Evolutionary conservation across 78 protist species (phyloP).

Genomic region (Dictyostelium intermedium): DNA sequence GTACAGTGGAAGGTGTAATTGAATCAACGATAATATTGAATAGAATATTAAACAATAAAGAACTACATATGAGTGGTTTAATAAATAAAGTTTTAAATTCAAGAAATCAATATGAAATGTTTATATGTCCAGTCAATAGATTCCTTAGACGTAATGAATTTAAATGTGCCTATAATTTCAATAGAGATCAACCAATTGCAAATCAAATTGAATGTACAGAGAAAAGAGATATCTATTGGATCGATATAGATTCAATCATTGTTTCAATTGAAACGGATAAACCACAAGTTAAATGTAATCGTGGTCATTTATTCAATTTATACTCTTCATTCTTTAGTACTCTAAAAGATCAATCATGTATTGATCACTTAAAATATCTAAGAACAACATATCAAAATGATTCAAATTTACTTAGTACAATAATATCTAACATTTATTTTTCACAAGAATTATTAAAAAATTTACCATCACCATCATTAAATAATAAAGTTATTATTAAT

Average conservation of each 20-base stretch:
- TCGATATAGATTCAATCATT: background rate
- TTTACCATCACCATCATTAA: background rate
- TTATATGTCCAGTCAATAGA: background rate
- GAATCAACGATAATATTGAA: background rate
- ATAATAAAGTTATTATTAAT: background rate
- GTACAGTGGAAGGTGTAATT: background rate
- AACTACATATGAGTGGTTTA: background rate
- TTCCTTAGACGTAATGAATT: background rate
- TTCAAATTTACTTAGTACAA: background rate
- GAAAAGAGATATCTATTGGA: background rate
- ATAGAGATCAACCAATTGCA: background rate
- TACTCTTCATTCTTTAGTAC: background rate
- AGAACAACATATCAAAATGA: background rate
- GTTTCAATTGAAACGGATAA: background rate
- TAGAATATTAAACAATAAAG: background rate
- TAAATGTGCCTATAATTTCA: background rate
- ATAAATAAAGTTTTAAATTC: background rate
- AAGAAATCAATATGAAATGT: background rate
- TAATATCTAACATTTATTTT: background rate
- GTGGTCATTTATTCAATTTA: background rate
- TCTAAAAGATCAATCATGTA: background rate
- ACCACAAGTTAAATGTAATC: background rate
- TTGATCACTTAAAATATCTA: background rate
- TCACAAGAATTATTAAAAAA: background rate
- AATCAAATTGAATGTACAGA: background rate